Evolutionary conservation across 2,329 filamentous ascomycete species (phyloP), one percentile per base, ranked within the genome.

Genomic region (Diplocarpon mali): DNA sequence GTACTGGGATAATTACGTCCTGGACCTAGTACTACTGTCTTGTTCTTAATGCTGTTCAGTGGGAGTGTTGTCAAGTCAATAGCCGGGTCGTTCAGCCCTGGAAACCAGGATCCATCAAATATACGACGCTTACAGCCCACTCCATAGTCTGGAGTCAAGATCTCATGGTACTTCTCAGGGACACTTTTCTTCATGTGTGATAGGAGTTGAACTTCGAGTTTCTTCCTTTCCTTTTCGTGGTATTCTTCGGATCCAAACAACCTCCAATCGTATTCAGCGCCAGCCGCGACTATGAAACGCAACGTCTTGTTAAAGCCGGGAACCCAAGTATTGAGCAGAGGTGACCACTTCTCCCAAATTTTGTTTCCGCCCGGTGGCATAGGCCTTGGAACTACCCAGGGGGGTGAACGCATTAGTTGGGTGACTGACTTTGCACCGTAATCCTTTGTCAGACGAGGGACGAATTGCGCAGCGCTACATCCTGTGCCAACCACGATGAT

Each of bases 401-500:
- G 75, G 10, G 74, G 71, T 12, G 71, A 71, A 13, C 73, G 63
- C 71, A 78, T 75, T 6, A 79, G 50, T 50, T 79, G 75, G 1
- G 73, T 76, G n/a, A 78, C 68, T 5, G 70, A 71, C 54, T 70
- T 76, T 28, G 69, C 72, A 16, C 52, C 54, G 40, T 60, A 57
- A 28, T 57, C 44, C 67, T 68, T 64, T 2, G 65, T 65, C 5
- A 78, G 61, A 31, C 62, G 55, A 1, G 75, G 73, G 7, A 79
- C 68, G 17, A 78, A 66, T 50, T 79, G 75, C 12, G 71, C 70
- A 2, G 73, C 73, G 52, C 67, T 72, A 54, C 75, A 78, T 11
- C 75, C 75, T 2, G 72, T 76, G 4, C 75, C 75, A 37, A 78
- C 58, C 9, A 78, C 70, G 9, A 78, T 63, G 1, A 78, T 70